Base-by-base conservation (phyloP, 208 protist genomes). In the Acanthamoeba lenticulata region DNA sequence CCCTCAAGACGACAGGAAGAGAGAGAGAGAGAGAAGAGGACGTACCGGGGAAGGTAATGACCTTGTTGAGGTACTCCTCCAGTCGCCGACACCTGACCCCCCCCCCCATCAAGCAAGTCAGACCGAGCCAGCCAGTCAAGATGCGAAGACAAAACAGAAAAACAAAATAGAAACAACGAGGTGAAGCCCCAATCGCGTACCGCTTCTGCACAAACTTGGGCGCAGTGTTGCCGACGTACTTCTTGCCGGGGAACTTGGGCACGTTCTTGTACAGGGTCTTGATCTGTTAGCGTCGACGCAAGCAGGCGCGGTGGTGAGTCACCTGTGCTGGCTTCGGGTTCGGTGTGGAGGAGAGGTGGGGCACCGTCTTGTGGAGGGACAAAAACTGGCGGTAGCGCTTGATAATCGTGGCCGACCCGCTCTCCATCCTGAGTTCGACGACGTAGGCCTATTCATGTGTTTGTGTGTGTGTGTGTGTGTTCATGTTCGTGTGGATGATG, bases 351-450 rank as follows among this genome's bases (percentile, higher is more conserved):
- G 72, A 83, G 72, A 5, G 72, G 11, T 0, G 72, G 0, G 34
- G 52, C 13, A 79, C 83, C 83, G 60, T 90, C 55, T 90, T 90
- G 24, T 90, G 83, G 4, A 90, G 55, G 1, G 83, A 79, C 0
- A 93, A 42, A 60, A 93, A 93, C 38, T 93, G 88, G 21, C 88
- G 55, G 38, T 93, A 93, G 32, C 88, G 13, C 65, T 93, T 93
- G 36, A 93, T 79, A n/a, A 93, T 32, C 5, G 88, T 93, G 21
- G 62, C 52, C 52, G 88, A 60, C 15, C 88, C 88, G 24, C 34
- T 47, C 62, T 93, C 88, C 42, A 49, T 77, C 0, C 62, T 7
- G 7, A 93, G 62, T 36, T 93, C 88, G 5, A 93, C 88, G 2
- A 93, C 88, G n/a, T 93, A 93, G 4, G 88, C 88, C 88, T 93